Evolutionary conservation across 768 basidiomycete species (phyloP).

Genomic region (Cyclocybe aegerita): DNA sequence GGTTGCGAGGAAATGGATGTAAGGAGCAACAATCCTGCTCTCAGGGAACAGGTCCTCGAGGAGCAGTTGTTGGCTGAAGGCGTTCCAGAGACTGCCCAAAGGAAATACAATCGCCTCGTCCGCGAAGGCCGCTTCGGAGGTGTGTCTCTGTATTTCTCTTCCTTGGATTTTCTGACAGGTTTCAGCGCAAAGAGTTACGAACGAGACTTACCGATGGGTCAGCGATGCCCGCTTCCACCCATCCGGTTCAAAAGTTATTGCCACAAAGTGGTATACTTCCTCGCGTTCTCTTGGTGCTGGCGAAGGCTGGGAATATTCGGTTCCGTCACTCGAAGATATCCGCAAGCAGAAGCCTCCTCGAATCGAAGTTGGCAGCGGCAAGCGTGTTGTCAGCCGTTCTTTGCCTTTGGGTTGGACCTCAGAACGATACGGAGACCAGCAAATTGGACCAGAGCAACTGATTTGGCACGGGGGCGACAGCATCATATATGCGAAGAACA

Average conservation of each 20-base stretch:
- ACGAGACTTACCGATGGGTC: conserved; percentile 74
- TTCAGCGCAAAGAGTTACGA: conserved; percentile 54
- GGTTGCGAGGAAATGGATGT: conserved; percentile 66
- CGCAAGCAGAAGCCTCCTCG: conserved; percentile 12
- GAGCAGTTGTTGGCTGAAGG: conserved; percentile 48
- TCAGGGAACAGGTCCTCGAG: conserved; percentile 38
- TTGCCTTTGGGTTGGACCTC: conserved; percentile 63
- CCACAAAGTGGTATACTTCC: conserved; percentile 80
- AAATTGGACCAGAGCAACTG: conserved; percentile 73
- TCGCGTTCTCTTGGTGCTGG: conserved; percentile 64
- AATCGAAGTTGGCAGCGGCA: conserved; percentile 47
- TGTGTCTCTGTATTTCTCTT: conserved; percentile 21
- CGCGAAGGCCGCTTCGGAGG: conserved; percentile 56
- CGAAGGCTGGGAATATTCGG: conserved; percentile 68
- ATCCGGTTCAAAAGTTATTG: conserved; percentile 57
- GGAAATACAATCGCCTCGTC: conserved; percentile 47
- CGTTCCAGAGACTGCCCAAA: conserved; percentile 46
- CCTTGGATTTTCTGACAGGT: background rate
- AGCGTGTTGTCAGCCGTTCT: conserved; percentile 51
- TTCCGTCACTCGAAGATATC: conserved; percentile 43
- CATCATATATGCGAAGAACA: conserved; percentile 68
- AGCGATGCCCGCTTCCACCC: conserved; percentile 73
- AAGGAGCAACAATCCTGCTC: conserved; percentile 27
- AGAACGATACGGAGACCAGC: conserved; percentile 62
- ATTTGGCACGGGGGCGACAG: conserved; percentile 59